A percentile compares a stretch with the other conserved stretches of the same genome.
phyloP scores from a whole-genome alignment of 2,329 filamentous ascomycete genomes.

The Fusarium vanettenii region DNA sequence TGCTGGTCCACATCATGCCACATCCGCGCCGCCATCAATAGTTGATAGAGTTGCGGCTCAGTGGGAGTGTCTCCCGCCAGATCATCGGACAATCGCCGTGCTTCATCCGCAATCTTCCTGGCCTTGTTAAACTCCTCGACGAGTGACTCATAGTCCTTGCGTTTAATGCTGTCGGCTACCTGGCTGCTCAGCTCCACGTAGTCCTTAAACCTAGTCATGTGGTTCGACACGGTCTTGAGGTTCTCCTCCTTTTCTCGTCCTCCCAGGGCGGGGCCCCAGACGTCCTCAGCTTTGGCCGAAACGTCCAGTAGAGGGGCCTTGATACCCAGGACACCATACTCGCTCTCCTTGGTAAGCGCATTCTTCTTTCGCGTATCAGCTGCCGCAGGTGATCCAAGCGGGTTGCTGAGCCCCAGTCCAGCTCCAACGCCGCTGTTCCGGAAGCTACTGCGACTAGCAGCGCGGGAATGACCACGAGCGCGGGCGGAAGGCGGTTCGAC shows the following conservation, averaged over 20 bases:
- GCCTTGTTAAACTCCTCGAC: conserved; percentile 89
- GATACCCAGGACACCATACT: conserved; percentile 89
- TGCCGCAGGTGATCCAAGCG: conserved; percentile 49
- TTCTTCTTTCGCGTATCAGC: conserved; percentile 82
- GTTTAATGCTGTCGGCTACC: conserved; percentile 86
- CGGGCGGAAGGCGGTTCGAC: conserved; percentile 61
- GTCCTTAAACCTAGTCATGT: conserved; percentile 82
- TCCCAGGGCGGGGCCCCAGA: conserved; percentile 94
- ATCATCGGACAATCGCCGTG: conserved; percentile 73
- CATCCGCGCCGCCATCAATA: conserved; percentile 90
- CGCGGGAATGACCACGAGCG: conserved; percentile 68
- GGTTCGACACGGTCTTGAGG: conserved; percentile 80
- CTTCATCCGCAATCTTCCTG: conserved; percentile 83
- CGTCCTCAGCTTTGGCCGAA: conserved; percentile 93
- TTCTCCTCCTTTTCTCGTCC: conserved; percentile 92
- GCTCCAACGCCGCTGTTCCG: conserved; percentile 61
- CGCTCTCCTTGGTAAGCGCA: conserved; percentile 90
- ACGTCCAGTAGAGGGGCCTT: conserved; percentile 89
- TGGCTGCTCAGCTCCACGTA: conserved; percentile 84
- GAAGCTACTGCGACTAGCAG: conserved; percentile 75
- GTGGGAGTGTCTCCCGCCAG: conserved; percentile 68
- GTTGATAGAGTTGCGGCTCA: conserved; percentile 85
- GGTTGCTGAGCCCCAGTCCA: conserved; percentile 52
- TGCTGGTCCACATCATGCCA: conserved; percentile 95
- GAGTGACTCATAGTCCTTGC: conserved; percentile 88